Evolutionary conservation across 768 basidiomycete species (phyloP).

Genomic region (Chlorophyllum brunneum): DNA sequence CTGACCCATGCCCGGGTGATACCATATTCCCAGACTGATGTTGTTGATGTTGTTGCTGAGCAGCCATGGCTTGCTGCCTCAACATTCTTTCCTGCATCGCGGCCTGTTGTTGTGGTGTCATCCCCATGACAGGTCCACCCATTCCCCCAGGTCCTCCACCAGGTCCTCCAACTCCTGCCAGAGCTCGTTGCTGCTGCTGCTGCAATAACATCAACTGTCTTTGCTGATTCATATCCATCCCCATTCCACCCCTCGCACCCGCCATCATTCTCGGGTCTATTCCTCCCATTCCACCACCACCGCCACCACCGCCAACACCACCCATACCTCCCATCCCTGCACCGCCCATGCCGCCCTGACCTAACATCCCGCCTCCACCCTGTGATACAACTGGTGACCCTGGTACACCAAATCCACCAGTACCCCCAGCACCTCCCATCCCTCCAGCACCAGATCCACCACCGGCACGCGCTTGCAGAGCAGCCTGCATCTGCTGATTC

Average conservation of each 20-base stretch:
- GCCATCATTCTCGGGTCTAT: slow-evolving; percentile 21
- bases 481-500: slow-evolving; percentile 20
- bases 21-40: slow-evolving; percentile 35
- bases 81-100: slow-evolving; percentile 32
- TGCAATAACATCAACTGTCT: slow-evolving; percentile 20
- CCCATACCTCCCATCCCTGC: slow-evolving; percentile 17
- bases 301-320: slow-evolving; percentile 17
- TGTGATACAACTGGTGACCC: slow-evolving; percentile 10
- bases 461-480: slow-evolving; percentile 16
- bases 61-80: slow-evolving; percentile 34
- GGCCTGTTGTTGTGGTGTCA: slow-evolving; percentile 20
- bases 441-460: slow-evolving; percentile 22
- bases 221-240: slow-evolving; percentile 29
- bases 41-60: slow-evolving; percentile 37
- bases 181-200: slow-evolving; percentile 15
- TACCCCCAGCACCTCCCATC: slow-evolving; percentile 25
- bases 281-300: slow-evolving; percentile 18
- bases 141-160: slow-evolving; percentile 10
- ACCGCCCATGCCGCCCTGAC: slow-evolving; percentile 16
- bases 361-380: slow-evolving; percentile 8
- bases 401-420: slow-evolving; percentile 16
- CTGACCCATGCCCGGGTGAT: slow-evolving; percentile 19
- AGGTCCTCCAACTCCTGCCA: slow-evolving; percentile 13
- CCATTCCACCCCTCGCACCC: slow-evolving; percentile 16
- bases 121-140: slow-evolving; percentile 15